A percentile compares a stretch with the other conserved stretches of the same genome.
Conservation (phyloP, 2,329 filamentous ascomycete species). For the Orbilia javanica region DNA sequence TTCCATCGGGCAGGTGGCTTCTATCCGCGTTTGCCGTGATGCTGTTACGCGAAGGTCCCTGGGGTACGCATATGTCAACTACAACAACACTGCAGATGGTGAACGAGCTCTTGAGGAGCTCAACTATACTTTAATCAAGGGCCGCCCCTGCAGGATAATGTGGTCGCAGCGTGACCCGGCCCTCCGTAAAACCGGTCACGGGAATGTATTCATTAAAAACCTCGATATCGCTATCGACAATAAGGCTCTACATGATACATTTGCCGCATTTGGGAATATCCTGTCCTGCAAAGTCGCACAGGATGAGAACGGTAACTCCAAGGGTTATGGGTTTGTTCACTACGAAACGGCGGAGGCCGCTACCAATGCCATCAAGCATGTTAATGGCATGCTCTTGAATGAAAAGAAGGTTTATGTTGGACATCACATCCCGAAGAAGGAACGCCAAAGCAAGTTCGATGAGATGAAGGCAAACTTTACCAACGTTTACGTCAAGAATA, state of each 20-base stretch:
- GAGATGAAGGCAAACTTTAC: conserved; percentile 99
- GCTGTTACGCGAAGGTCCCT: conserved; percentile 98
- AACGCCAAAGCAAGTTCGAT: conserved; percentile 99
- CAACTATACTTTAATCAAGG: conserved; percentile 99
- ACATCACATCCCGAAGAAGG: conserved; percentile 99
- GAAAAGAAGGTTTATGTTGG: conserved; percentile 99
- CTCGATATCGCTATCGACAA: conserved; percentile 98
- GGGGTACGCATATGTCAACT: conserved; percentile 99
- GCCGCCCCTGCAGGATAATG: conserved; percentile 99
- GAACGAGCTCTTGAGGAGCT: conserved; percentile 99
- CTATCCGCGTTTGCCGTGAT: conserved; percentile 99
- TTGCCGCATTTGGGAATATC: conserved; percentile 98
- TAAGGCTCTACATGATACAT: conserved; percentile 99
- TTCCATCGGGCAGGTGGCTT: conserved; percentile 97
- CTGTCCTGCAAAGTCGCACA: conserved; percentile 99
- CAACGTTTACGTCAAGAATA: conserved; percentile 99
- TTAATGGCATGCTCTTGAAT: conserved; percentile 99
- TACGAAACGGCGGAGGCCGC: conserved; percentile 99
- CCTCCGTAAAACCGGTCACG: conserved; percentile 98
- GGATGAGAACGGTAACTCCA: conserved; percentile 95
- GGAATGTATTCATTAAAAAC: conserved; percentile 99
- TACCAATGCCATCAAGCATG: conserved; percentile 97
- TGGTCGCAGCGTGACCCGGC: conserved; percentile 99
- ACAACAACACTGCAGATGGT: conserved; percentile 95
- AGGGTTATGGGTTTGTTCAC: conserved; percentile 99